phyloP scores from a whole-genome alignment of 2,329 filamentous ascomycete species.

The Exophiala aquamarina region DNA sequence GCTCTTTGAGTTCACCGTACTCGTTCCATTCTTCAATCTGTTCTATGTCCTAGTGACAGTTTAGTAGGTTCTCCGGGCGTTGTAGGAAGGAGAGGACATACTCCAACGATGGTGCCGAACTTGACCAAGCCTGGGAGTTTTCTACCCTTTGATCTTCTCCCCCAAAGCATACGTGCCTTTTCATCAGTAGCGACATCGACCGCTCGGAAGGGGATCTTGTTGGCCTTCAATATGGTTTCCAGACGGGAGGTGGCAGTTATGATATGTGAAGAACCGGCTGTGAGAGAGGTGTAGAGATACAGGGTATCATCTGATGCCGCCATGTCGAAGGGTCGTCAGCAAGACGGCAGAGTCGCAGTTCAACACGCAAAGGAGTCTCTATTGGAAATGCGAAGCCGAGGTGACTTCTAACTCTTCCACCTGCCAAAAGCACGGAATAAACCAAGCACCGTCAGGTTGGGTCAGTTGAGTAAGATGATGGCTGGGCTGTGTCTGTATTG shows the following conservation, averaged over 20 bases:
- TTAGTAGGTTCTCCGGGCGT: conserved; percentile 7
- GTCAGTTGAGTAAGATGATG: too few relatives aligned
- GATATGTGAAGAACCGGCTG: conserved; percentile 92
- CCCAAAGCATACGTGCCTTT: conserved; percentile 84
- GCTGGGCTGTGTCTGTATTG: too few relatives aligned
- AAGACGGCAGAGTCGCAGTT: too few relatives aligned
- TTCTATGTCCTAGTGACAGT: conserved; percentile 69
- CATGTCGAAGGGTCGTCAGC: background rate
- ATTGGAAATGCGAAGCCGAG: too few relatives aligned
- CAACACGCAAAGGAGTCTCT: too few relatives aligned
- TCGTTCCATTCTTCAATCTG: conserved; percentile 99
- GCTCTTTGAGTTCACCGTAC: conserved; percentile 88
- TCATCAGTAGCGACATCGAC: conserved; percentile 90
- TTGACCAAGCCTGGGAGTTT: conserved; percentile 90
- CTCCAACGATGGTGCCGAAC: conserved; percentile 79
- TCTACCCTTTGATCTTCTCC: conserved; percentile 76
- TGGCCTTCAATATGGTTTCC: conserved; percentile 93
- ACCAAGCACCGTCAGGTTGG: too few relatives aligned
- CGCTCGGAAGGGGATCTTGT: conserved; percentile 89
- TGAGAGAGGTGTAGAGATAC: conserved; percentile 95
- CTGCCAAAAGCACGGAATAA: too few relatives aligned
- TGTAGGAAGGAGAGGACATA: conserved; percentile 51
- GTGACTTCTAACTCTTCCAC: too few relatives aligned
- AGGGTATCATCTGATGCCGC: conserved; percentile 63
- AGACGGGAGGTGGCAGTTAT: conserved; percentile 93